Evolutionary conservation across 352 stramenopile genomes (phyloP), one percentile per base, ranked within the genome.

Genomic region (Globisporangium cederbergense): DNA sequence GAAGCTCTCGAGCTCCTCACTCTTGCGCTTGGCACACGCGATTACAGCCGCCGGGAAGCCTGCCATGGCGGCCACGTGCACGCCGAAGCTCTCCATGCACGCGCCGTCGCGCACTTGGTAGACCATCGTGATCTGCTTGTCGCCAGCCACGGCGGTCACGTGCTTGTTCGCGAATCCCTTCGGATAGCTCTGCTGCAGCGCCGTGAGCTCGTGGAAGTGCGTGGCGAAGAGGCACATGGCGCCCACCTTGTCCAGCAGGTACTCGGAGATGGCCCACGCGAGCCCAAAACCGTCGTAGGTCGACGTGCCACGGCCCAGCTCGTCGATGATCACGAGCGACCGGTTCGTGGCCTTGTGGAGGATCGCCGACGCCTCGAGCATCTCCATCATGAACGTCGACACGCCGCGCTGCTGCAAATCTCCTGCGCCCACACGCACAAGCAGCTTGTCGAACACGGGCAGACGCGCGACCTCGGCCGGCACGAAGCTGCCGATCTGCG

Each of bases 371-470:
- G 97, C 94, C 72, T 99, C 98, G 10, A 99, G 77, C 98, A 99
- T 99, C 79, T 99, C 98, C 55, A 98, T 95, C 97, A 99, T 99
- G 74, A 99, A 99, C 16, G 98, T 99, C 10, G 95, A 99, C 50
- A 99, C 97, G 42, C 98, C 98, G 16, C 93, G 83, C 67, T 99
- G 93, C 76, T 99, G 96, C 13, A 94, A 78, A 72, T 99, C 98
- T 3, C 97, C 97, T 2, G 98, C 98, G 30, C 98, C 98, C 5
- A 99, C 95, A 16, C 98, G 90, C 36, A 98, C 96, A 6, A 99
- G 77, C 25, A 99, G 78, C 62, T 97, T 93, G 81, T 99, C 97
- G 43, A 99, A 95, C 68, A 99, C 86, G 20, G 92, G 88, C 53
- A 98, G 65, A n/a, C 83, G 90, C 2, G 97, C 97, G 5, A 79